Evolutionary conservation across 345 rosid species (phyloP), one percentile per base, ranked within the genome.

Genomic region (Salix suchowensis): DNA sequence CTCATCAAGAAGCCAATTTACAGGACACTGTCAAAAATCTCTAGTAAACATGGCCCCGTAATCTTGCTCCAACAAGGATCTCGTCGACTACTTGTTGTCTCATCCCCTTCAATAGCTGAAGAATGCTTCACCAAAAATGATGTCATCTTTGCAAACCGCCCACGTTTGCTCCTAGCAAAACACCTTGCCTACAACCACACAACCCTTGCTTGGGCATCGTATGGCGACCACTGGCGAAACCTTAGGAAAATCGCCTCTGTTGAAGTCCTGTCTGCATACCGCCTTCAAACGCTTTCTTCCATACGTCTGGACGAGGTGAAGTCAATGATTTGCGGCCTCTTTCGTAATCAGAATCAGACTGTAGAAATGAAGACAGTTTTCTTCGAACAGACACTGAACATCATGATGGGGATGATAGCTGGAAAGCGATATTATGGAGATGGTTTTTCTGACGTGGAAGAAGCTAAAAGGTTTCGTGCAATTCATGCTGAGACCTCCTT

Each of bases 71-170:
- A 54, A 0, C 65, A 80, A 15, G 87, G 87, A 2, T 79, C 78
- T 34, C 85, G 80, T 14, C 78, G 39, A 1, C 78, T 80, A 26
- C 67, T 85, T 44, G 28, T 82, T 0, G 83, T 85, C 19, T 82
- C 87, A 12, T 82, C 85, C 50, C 82, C 81, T 0, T 54, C 79
- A 8, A 24, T 64, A 1, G 83, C 76, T 2, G 78, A 82, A 46
- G 85, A 85, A 48, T 85, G 87, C 42, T 74, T 85, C 28, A 79
- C 80, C 46, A 82, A 77, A 62, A 85, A 85, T 71, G 87, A 82
- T 50, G 62, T 80, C 39, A 28, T 73, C 18, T 77, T 85, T 18
- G 87, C 84, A 7, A 79, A 80, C 82, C 83, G 83, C 46, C 87
- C 85, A n/a, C 70, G 30, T 0, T 14, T 80, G 19, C 74, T 82